Percentiles rank a stretch among this genome's conserved stretches.
Conservation (phyloP, 768 basidiomycete genomes). For the Saitozyma sp. region DNA sequence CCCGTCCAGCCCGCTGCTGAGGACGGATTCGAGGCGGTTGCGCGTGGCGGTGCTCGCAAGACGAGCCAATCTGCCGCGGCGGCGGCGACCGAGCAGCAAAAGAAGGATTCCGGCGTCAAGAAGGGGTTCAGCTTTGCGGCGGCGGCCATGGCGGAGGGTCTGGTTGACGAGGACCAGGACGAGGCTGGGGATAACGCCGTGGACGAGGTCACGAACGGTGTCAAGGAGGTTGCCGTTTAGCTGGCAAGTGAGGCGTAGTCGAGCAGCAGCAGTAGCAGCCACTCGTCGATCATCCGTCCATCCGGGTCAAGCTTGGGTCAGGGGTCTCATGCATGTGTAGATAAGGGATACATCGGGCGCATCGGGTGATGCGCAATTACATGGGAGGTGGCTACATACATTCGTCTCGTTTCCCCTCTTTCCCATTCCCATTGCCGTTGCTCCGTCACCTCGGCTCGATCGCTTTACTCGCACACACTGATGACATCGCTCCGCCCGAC, state of each 20-base stretch:
- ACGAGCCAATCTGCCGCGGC: background rate
- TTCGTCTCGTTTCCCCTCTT: too few species aligned
- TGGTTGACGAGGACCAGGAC: slow-evolving; percentile 22
- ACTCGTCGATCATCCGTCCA: too few species aligned
- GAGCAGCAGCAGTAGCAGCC: background rate
- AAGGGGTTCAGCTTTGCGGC: slow-evolving; percentile 79
- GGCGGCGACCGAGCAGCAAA: background rate
- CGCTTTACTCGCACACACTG: too few species aligned
- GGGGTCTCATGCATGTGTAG: too few species aligned
- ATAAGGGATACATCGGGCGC: too few species aligned
- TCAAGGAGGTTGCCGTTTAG: slow-evolving; percentile 19
- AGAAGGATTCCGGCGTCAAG: slow-evolving; percentile 57
- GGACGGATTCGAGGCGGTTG: slow-evolving; percentile 32
- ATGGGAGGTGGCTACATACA: too few species aligned
- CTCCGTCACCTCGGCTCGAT: too few species aligned
- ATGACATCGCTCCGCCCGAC: too few species aligned
- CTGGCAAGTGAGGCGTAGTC: background rate
- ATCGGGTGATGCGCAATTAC: too few species aligned
- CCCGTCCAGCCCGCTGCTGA: slow-evolving; percentile 4
- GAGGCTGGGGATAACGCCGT: slow-evolving; percentile 15
- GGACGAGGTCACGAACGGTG: slow-evolving; percentile 27
- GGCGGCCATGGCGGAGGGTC: slow-evolving; percentile 19
- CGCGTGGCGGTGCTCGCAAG: slow-evolving; percentile 16
- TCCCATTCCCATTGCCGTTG: too few species aligned
- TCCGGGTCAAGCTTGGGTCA: too few species aligned